phyloP scores from a whole-genome alignment of 768 basidiomycete species.

The Tricholoma matsutake region DNA sequence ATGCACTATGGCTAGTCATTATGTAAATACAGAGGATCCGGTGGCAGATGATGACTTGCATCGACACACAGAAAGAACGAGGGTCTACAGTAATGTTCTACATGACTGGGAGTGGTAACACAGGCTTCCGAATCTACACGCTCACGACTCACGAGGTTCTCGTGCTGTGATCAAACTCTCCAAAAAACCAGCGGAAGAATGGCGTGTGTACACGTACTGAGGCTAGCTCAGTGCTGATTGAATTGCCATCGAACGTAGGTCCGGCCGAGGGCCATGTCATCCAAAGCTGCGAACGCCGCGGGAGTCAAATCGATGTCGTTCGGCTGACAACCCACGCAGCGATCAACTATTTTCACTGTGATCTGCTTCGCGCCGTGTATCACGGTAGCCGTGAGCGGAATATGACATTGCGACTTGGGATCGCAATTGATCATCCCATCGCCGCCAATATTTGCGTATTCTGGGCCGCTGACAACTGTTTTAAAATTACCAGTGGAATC shows the following conservation, averaged over 20 bases:
- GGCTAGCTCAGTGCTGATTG: constrained; percentile 15
- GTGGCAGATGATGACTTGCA: too few species aligned
- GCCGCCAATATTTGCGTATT: constrained; percentile 24
- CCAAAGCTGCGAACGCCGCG: constrained; percentile 24
- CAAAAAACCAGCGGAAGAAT: constrained; percentile 1
- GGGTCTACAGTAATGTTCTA: neutral
- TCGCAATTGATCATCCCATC: constrained; percentile 27
- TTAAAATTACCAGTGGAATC: constrained; percentile 17
- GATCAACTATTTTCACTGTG: constrained; percentile 42
- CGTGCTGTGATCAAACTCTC: neutral
- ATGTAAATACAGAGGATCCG: too few species aligned
- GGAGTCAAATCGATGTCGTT: constrained; percentile 31
- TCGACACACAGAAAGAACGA: neutral
- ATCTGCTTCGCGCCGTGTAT: constrained; percentile 31
- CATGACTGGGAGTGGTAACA: neutral
- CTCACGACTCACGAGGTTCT: neutral
- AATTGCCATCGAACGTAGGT: constrained; percentile 40
- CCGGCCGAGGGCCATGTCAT: constrained; percentile 23
- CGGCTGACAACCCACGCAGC: constrained; percentile 43
- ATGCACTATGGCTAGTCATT: too few species aligned
- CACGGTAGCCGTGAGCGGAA: constrained; percentile 23
- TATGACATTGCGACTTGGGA: constrained; percentile 13
- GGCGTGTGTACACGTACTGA: neutral
- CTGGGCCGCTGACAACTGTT: constrained; percentile 15
- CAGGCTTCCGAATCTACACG: neutral